phyloP scores from a whole-genome alignment of 2,329 filamentous ascomycete species.

The Uncinocarpus reesii region DNA sequence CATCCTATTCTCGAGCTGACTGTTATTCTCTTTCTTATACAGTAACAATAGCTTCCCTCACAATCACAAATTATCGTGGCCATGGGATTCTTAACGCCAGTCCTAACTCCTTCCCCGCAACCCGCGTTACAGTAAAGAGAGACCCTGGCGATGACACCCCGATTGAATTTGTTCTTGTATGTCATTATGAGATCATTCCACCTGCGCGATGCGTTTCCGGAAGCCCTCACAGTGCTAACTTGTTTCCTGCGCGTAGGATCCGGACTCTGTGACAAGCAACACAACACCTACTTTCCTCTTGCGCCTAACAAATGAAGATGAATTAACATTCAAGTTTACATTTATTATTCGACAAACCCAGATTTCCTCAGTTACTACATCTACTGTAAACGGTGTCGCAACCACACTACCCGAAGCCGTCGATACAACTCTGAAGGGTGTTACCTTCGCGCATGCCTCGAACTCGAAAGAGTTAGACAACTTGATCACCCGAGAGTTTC shows the following conservation, averaged over 20 bases:
- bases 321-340: slow-evolving; percentile 84
- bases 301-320: slow-evolving; percentile 80
- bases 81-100: slow-evolving; percentile 65
- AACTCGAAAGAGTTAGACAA: slow-evolving; percentile 83
- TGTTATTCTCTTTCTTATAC: slow-evolving; percentile 13
- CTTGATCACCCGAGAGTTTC: slow-evolving; percentile 86
- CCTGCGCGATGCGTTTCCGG: background rate
- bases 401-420: slow-evolving; percentile 41
- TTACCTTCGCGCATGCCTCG: slow-evolving; percentile 87
- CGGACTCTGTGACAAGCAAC: slow-evolving; percentile 45
- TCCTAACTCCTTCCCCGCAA: slow-evolving; percentile 81
- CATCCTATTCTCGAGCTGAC: slow-evolving; percentile 7
- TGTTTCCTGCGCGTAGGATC: slow-evolving; percentile 52
- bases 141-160: slow-evolving; percentile 62
- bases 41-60: slow-evolving; percentile 82
- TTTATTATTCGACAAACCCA: slow-evolving; percentile 60
- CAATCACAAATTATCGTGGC: slow-evolving; percentile 67
- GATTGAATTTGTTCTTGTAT: slow-evolving; percentile 86
- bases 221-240: slow-evolving; percentile 4
- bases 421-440: slow-evolving; percentile 73
- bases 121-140: slow-evolving; percentile 61
- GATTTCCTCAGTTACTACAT: slow-evolving; percentile 42
- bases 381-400: slow-evolving; percentile 40
- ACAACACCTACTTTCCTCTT: slow-evolving; percentile 68
- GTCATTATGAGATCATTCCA: background rate